phyloP scores from a whole-genome alignment of 306 rosid species.

The Rosa rugosa region DNA sequence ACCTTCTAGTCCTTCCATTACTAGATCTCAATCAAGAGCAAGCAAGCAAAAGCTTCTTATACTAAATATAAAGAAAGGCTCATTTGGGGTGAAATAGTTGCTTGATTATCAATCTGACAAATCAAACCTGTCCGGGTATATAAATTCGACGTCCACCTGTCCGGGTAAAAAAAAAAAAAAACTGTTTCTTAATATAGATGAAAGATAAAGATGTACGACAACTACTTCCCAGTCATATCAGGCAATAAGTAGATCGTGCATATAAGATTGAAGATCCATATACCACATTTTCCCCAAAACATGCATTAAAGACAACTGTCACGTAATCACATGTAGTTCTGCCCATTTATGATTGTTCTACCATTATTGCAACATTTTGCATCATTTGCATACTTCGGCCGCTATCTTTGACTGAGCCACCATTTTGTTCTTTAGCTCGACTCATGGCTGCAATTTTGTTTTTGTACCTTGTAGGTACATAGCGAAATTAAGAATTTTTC shows the following conservation, averaged over 20 bases:
- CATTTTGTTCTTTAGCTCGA: neutral
- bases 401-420: neutral
- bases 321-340: neutral
- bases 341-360: neutral
- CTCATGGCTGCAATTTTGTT: too few species aligned
- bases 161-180: too few species aligned
- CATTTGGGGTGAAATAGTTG: neutral
- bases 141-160: neutral
- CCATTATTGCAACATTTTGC: neutral
- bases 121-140: neutral
- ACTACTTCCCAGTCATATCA: neutral
- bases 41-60: neutral
- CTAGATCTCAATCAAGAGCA: neutral
- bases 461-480: too few species aligned
- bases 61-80: neutral
- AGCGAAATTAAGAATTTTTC: too few species aligned
- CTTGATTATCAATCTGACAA: neutral
- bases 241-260: neutral
- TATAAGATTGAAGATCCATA: neutral
- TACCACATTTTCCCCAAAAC: neutral
- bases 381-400: neutral
- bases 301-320: neutral
- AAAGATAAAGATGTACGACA: neutral
- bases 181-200: neutral
- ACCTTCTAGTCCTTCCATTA: slow-evolving; percentile 39